phyloP scores from a whole-genome alignment of 768 basidiomycete genomes.

The Amylocystis lapponica region DNA sequence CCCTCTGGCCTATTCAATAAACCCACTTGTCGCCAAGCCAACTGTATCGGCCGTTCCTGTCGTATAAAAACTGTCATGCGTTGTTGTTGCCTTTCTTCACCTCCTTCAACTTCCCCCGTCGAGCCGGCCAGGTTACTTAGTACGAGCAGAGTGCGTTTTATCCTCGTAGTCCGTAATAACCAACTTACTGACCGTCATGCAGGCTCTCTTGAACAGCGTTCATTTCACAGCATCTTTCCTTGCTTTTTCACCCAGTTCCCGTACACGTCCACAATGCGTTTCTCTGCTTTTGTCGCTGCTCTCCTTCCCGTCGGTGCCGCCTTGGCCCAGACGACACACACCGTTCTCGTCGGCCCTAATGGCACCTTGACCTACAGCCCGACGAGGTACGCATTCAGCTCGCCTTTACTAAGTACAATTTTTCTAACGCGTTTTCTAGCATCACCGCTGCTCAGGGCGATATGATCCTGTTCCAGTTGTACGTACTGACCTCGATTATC shows the following conservation, averaged over 20 bases:
- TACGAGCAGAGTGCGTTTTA: constrained; percentile 42
- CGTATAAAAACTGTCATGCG: constrained; percentile 6
- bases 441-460: constrained; percentile 42
- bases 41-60: not conserved
- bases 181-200: constrained; percentile 3
- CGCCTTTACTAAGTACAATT: constrained; percentile 1
- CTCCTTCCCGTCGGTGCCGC: constrained; percentile 40
- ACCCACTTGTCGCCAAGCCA: constrained; percentile 7
- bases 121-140: constrained; percentile 33
- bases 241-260: constrained; percentile 3
- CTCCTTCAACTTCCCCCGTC: constrained; percentile 19
- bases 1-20: no score
- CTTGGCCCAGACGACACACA: constrained; percentile 28
- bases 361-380: constrained; percentile 26
- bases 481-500: constrained; percentile 14
- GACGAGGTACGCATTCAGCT: constrained; percentile 4
- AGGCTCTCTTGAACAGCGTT: constrained; percentile 10
- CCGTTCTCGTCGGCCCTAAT: constrained; percentile 23
- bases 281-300: constrained; percentile 36
- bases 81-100: not conserved
- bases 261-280: constrained; percentile 46
- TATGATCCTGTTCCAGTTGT: constrained; percentile 50
- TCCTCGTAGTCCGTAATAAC: not conserved
- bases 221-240: constrained; percentile 5
- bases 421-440: constrained; percentile 18